Evolutionary conservation across 1,284 basidiomycete species (phyloP), one percentile per base, ranked within the genome.

Genomic region (Ganoderma multipileum): DNA sequence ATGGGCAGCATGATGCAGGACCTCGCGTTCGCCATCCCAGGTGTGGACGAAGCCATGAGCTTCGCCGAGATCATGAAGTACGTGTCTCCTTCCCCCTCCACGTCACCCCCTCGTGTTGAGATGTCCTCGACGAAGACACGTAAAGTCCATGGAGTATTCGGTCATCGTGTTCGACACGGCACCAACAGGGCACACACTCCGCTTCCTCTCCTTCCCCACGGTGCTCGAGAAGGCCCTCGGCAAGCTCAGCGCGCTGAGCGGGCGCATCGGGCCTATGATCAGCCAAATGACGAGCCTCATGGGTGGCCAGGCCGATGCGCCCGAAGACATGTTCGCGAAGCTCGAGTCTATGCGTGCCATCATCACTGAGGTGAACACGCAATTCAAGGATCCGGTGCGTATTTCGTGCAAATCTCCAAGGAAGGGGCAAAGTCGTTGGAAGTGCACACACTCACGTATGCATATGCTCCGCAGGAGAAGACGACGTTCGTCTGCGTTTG

Each of bases 1-100:
- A 98, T 99, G 97, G 96, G 96, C 42, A 92, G 93, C 72, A 99
- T 99, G 95, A 98, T 99, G 96, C 97, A 99, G 81, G 97, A 99
- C 82, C 87, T 99, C 50, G 98, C 97, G 0, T 99, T 99, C 77
- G 97, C 98, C 1, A 99, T 99, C 70, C 97, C 97, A 0, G 97
- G 97, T 83, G 97, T 99, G 1, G 97, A 99, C 78, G 97, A 99
- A 82, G 97, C 97, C 3, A 99, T 99, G 97, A 97, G 96, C 69
- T 99, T 99, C 76, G 98, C 97, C 0, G 97, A 99, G 82, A 98
- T 99, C 81, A 99, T 99, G 98, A 99, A 99, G 95, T 96, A 71
- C 71, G 89, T 83, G n/a, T 58, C 38, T n/a, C 66, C 58, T 26
- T 55, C 28, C 33, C 9, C 18, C 14, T 14, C 44, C 14, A 33